Conservation (phyloP, 805 yeast species). For the Cyberlindnera subsufficiens region DNA sequence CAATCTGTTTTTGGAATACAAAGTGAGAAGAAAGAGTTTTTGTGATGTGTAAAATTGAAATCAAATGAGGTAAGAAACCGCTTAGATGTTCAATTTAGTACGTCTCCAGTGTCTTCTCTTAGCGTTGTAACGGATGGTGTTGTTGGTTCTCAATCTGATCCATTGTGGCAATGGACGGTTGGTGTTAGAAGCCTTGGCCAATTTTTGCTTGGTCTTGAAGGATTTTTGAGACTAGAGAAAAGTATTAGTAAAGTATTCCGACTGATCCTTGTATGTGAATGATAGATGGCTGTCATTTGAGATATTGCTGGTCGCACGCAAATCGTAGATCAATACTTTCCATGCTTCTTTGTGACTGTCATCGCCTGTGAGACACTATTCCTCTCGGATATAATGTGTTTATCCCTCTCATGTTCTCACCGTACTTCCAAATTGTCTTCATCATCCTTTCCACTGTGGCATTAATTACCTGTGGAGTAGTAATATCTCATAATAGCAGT, state of each 20-base stretch:
- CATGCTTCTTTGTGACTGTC: too few relatives aligned
- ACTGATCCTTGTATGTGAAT: neutral
- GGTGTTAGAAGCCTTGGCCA: slow-evolving; percentile 98
- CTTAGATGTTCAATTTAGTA: slow-evolving; percentile 96
- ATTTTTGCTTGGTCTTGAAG: slow-evolving; percentile 95
- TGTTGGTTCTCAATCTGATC: slow-evolving; percentile 97
- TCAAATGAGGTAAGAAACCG: slow-evolving; percentile 7
- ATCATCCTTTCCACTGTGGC: too few relatives aligned
- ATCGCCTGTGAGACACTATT: too few relatives aligned
- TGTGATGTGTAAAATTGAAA: slow-evolving; percentile 3
- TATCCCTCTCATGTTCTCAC: too few relatives aligned
- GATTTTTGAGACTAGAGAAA: slow-evolving; percentile 76
- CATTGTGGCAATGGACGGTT: slow-evolving; percentile 99
- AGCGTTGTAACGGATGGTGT: slow-evolving; percentile 98
- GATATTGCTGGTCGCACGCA: too few relatives aligned
- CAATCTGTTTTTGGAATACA: neutral
- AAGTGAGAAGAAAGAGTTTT: slow-evolving; percentile 2
- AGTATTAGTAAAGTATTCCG: slow-evolving; percentile 14
- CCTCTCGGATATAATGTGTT: too few relatives aligned
- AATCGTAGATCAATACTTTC: too few relatives aligned
- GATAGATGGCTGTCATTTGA: neutral
- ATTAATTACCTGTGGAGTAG: too few relatives aligned
- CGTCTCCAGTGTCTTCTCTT: slow-evolving; percentile 99
- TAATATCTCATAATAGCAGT: neutral
- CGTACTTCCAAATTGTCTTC: too few relatives aligned